These are phyloP conservation scores for Ceratobasidium sp. DNA, from an alignment of 1,284 basidiomycete genomes.

Conservation along the genomic window DNA sequence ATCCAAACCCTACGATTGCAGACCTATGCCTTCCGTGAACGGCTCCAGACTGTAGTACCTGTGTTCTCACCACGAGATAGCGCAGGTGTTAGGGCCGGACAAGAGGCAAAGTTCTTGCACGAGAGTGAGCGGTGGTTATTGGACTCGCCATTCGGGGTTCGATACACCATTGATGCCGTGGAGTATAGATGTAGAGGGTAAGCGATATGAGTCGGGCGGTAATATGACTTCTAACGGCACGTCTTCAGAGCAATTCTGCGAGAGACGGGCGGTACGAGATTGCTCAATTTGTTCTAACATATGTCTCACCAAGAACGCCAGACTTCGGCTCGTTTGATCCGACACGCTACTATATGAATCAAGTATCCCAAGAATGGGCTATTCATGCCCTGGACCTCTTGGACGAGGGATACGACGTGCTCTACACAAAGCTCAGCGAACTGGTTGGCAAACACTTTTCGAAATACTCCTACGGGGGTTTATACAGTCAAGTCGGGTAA, in stretches of 20 bases:
- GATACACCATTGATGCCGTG: neutral
- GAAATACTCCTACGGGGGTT: neutral
- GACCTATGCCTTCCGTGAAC: neutral
- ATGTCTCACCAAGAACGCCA: neutral
- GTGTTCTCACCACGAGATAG: neutral
- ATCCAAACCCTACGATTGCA: constrained; percentile 4
- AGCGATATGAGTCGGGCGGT: neutral
- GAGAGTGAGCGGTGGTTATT: neutral
- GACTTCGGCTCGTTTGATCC: constrained; percentile 18
- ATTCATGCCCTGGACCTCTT: constrained; percentile 6
- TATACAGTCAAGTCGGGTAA: neutral
- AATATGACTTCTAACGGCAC: too few relatives aligned
- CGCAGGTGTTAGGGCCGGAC: neutral
- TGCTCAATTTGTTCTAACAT: neutral
- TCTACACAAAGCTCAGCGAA: neutral
- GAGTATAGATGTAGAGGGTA: neutral
- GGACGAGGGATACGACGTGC: neutral
- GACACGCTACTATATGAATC: neutral
- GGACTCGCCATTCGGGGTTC: neutral
- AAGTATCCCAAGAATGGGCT: constrained; percentile 1
- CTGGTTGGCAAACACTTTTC: constrained; percentile 1
- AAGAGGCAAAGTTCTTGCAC: neutral
- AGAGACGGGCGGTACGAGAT: constrained; percentile 1
- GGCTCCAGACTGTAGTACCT: neutral
- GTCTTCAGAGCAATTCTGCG: constrained; percentile 15